A percentile compares a stretch with the other conserved stretches of the same genome.
These are phyloP conservation scores for Bipolaris sorokiniana DNA, from an alignment of 2,329 filamentous ascomycete genomes.

Conservation along the genomic window DNA sequence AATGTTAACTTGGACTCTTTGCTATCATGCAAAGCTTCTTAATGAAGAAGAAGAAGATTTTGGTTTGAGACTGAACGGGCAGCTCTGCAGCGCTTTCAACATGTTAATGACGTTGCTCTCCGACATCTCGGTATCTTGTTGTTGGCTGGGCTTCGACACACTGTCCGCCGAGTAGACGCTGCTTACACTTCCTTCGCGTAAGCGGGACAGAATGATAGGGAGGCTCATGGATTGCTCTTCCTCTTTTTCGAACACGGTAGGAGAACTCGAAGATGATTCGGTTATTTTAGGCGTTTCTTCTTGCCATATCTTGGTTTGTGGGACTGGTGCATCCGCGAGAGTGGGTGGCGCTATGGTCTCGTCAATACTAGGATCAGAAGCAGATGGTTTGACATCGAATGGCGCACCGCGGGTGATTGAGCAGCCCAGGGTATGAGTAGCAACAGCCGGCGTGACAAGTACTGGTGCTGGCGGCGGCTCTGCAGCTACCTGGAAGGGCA, in stretches of 20 bases:
- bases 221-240: neutral
- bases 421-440: slow-evolving; percentile 27
- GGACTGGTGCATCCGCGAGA: slow-evolving; percentile 28
- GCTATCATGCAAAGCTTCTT: neutral
- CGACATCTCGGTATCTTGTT: neutral
- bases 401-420: slow-evolving; percentile 32
- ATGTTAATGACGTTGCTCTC: neutral
- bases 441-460: slow-evolving; percentile 27
- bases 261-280: neutral
- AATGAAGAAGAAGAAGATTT: neutral
- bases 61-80: neutral
- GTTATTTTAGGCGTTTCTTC: neutral
- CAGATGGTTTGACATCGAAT: slow-evolving; percentile 19
- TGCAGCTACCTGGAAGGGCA: slow-evolving; percentile 42
- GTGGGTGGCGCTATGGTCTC: slow-evolving; percentile 42
- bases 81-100: neutral
- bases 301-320: slow-evolving; percentile 14
- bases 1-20: too few relatives aligned
- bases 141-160: neutral
- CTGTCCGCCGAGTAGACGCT: neutral
- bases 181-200: neutral
- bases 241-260: neutral
- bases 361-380: slow-evolving; percentile 31
- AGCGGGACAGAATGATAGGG: neutral
- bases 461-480: slow-evolving; percentile 41